phyloP scores from a whole-genome alignment of 2,329 filamentous ascomycete species.

The Cytospora piceae region DNA sequence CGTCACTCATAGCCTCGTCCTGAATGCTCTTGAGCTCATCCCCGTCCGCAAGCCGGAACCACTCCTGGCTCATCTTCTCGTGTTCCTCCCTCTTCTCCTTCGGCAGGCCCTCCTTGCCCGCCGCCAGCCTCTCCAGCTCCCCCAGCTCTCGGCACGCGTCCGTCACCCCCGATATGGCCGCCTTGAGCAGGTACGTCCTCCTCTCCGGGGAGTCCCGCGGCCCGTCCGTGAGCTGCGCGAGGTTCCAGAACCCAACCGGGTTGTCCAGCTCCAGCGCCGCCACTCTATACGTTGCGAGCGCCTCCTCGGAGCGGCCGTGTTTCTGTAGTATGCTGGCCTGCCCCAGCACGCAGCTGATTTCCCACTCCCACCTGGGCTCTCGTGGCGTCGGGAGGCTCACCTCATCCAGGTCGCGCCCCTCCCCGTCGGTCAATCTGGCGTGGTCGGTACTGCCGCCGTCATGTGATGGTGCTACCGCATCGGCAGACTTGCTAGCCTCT shows the following conservation, averaged over 20 bases:
- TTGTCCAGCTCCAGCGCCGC: conserved; percentile 41
- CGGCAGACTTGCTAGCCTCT: not conserved
- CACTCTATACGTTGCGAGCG: conserved; percentile 34
- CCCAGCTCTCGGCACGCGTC: conserved; percentile 38
- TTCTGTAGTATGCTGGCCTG: conserved; percentile 37
- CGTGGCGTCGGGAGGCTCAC: conserved; percentile 9
- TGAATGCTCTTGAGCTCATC: conserved; percentile 13
- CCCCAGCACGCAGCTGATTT: conserved; percentile 38
- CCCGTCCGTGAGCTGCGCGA: conserved; percentile 36
- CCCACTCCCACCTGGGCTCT: conserved; percentile 42
- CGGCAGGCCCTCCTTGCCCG: conserved; percentile 27
- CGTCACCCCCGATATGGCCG: conserved; percentile 38
- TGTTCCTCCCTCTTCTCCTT: conserved; percentile 27
- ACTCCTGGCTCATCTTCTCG: conserved; percentile 36
- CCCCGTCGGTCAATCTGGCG: not conserved
- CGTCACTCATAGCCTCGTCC: conserved; percentile 9
- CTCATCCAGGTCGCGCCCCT: conserved; percentile 3
- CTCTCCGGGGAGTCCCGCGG: conserved; percentile 34
- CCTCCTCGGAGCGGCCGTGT: conserved; percentile 30
- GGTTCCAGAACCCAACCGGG: conserved; percentile 34
- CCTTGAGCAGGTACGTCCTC: conserved; percentile 37
- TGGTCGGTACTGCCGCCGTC: not conserved
- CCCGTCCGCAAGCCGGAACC: conserved; percentile 31
- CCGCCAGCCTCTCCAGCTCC: conserved; percentile 28
- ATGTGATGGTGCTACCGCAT: not conserved